Base-by-base conservation (phyloP, 2,329 filamentous ascomycete species). In the Penicillium sp. region DNA sequence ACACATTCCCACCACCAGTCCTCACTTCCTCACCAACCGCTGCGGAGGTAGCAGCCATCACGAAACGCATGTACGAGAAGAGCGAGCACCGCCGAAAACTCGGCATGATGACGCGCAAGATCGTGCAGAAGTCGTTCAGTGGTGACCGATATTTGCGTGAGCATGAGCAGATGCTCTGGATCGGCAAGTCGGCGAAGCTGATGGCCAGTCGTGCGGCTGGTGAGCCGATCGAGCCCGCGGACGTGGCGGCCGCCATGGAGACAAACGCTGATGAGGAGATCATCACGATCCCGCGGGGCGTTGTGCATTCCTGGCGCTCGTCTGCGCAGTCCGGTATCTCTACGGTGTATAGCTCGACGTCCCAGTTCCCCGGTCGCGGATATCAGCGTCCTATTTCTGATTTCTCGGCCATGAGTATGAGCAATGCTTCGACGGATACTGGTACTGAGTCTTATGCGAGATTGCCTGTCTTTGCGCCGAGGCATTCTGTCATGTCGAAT, bases 161-260 rank as follows among this genome's bases (percentile, higher is more conserved):
- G 61, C 80, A 83, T 62, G 80, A 83, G 60, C 80, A 84, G 58
- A 80, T 78, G 76, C 75, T 80, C 49, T 80, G 78, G 78, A 67
- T 73, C 31, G 70, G 69, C 42, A 73, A 73, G 54, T 61, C 64
- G 3, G 57, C 59, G 9, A 71, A 67, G 46, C 55, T 63, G 35
- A 69, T 70, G 63, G 58, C 62, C 27, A 63, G 45, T 22, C 59
- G 65, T 3, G 48, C 55, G 16, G 56, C 53, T 8, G 62, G 55
- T 11, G 54, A 59, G 28, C 47, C 56, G 16, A 56, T 53, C 16
- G 64, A 65, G 16, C 60, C 63, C 1, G 41, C 54, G 1, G 62
- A 67, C 28, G 56, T 64, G 33, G 54, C 63, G 38, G 55, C 60
- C 0, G 64, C 63, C 28, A 46, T 62, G 13, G 52, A 63, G 33